phyloP scores from a whole-genome alignment of 2,329 filamentous ascomycete species.

The Taxawa tesnikishii region DNA sequence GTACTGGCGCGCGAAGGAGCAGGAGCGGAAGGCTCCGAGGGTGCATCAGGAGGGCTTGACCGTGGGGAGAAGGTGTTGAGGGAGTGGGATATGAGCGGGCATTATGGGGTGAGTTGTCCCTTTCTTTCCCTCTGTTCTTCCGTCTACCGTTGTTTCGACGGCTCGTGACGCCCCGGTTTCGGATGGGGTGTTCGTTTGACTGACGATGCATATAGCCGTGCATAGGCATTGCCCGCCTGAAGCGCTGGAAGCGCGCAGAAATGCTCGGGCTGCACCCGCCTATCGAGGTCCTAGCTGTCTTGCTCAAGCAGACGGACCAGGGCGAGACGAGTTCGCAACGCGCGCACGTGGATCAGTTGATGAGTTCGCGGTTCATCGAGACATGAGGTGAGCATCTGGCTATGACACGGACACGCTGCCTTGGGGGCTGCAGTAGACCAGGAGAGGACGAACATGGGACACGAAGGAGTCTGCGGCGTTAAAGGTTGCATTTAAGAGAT shows the following conservation, averaged over 20 bases:
- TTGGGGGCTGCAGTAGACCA: too few species aligned
- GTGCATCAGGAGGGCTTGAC: conserved; percentile 68
- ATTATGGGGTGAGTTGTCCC: conserved; percentile 83
- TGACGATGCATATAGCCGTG: conserved; percentile 54
- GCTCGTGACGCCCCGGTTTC: neutral
- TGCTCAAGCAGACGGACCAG: conserved; percentile 57
- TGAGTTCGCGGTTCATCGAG: conserved; percentile 36
- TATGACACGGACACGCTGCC: too few species aligned
- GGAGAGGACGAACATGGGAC: too few species aligned
- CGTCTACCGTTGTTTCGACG: neutral
- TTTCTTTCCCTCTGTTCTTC: too few species aligned
- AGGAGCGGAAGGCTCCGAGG: conserved; percentile 51
- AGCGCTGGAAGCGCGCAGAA: conserved; percentile 80
- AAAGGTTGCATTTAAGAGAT: too few species aligned
- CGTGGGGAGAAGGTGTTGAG: conserved; percentile 71
- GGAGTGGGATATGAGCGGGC: conserved; percentile 83
- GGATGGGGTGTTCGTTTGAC: conserved; percentile 2
- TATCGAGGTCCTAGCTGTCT: conserved; percentile 76
- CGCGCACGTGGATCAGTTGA: conserved; percentile 62
- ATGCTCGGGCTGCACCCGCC: conserved; percentile 75
- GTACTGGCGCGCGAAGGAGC: conserved; percentile 70
- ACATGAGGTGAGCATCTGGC: too few species aligned
- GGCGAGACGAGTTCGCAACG: conserved; percentile 44
- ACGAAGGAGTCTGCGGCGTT: too few species aligned
- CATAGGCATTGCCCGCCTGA: conserved; percentile 68